phyloP scores from a whole-genome alignment of 345 rosid genomes.

The Euphorbia lathyris region DNA sequence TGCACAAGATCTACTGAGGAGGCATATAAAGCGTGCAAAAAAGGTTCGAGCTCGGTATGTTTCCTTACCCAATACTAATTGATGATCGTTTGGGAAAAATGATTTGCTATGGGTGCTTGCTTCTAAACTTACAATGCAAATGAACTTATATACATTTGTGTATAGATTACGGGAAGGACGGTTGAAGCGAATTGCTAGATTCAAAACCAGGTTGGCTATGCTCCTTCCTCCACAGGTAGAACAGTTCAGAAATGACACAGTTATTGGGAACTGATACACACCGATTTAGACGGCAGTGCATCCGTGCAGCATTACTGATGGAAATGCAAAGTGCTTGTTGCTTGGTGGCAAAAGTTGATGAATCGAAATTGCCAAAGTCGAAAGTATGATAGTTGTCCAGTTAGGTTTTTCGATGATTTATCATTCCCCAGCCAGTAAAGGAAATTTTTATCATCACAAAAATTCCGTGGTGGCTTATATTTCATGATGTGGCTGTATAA shows the following conservation, averaged over 20 bases:
- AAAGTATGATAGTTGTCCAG: not conserved
- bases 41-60: conserved; percentile 68
- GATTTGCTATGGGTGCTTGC: not conserved
- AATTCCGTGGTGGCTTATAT: not conserved
- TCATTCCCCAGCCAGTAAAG: conserved; percentile 2
- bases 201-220: conserved; percentile 72
- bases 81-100: not conserved
- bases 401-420: conserved; percentile 5
- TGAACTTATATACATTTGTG: conserved; percentile 3
- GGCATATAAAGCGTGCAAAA: conserved; percentile 68
- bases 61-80: not conserved
- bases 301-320: not conserved
- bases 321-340: not conserved
- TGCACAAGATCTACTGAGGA: conserved; percentile 58
- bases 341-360: not conserved
- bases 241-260: conserved; percentile 33
- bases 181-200: conserved; percentile 68
- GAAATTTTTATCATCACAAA: not conserved
- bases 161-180: conserved; percentile 69
- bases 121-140: not conserved
- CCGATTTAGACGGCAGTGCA: conserved; percentile 1
- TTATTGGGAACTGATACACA: conserved; percentile 36
- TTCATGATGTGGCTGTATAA: not conserved
- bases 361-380: not conserved
- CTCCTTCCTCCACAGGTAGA: conserved; percentile 72